Evolutionary conservation across 2,329 filamentous ascomycete species (phyloP), one percentile per base, ranked within the genome.

Genomic region (Paramyrothecium roridum): DNA sequence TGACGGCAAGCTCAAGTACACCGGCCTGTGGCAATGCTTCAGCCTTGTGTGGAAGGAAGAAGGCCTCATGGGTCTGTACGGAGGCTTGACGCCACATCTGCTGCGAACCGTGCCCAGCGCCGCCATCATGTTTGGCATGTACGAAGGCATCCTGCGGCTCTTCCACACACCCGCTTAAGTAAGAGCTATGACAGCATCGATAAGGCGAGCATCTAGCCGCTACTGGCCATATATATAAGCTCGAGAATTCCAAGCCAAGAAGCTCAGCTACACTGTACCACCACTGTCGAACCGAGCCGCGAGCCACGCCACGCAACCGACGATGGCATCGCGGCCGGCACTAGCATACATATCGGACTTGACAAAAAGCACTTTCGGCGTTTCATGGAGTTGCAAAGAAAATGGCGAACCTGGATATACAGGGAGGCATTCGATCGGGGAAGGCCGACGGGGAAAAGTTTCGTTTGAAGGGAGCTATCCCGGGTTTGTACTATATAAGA

Each of bases 121-220:
- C 8, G 92, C 90, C 62, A 96, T 98, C 71, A 97, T 96, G 90
- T 96, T 97, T 71, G 92, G 91, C 73, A 95, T 95, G 79, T 96
- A 85, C 66, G 82, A 85, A 67, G 80, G 76, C 54, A 84, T 85
- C 47, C 71, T 85, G 30, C 75, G 76, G 7, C 63, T 81, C 7
- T 77, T 80, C 56, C 65, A 76, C 56, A 73, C 72, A 8, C 67
- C 70, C 16, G 69, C 70, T 8, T 74, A 66, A 63, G 56, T 17
- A 21, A 8, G 3, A 45, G 23, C 13, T 48, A 20, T 21, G 48
- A 43, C 43, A 23, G 26, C 30, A 45, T 30, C 47, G 30, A 8
- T 21, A 47, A 33, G 46, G 51, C 20, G 19, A 47, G 23, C 4
- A 4, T 30, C 10, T 30, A 10, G 26, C 26, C 4, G 26, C 26